Percentiles rank a stretch among this genome's conserved stretches.
Evolutionary conservation across 1,284 basidiomycete species (phyloP).

Genomic region (Malassezia restricta): DNA sequence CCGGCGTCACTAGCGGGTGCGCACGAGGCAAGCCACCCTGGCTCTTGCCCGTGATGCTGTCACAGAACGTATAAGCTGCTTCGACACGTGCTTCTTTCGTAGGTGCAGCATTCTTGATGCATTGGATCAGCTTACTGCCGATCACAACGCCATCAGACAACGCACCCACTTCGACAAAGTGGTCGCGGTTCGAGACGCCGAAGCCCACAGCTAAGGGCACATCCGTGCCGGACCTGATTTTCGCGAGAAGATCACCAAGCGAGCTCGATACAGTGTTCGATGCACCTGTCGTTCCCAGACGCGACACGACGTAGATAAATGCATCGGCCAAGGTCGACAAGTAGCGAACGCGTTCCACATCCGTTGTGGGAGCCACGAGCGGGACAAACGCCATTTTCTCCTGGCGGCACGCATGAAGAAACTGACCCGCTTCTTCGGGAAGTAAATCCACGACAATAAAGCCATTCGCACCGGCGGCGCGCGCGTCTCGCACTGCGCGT

Average conservation of each 20-base stretch:
- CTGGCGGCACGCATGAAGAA: constrained; percentile 73
- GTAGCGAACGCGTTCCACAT: constrained; percentile 73
- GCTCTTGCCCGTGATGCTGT: constrained; percentile 54
- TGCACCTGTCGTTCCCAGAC: constrained; percentile 98
- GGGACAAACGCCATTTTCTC: constrained; percentile 89
- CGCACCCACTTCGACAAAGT: constrained; percentile 73
- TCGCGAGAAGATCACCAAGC: constrained; percentile 42
- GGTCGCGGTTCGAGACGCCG: constrained; percentile 80
- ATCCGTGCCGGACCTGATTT: constrained; percentile 50
- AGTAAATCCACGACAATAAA: constrained; percentile 97
- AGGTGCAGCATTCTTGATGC: constrained; percentile 56
- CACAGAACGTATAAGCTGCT: constrained; percentile 50
- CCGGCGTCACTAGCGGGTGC: constrained; percentile 23
- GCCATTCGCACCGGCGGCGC: constrained; percentile 80
- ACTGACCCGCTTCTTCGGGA: constrained; percentile 83
- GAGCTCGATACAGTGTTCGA: constrained; percentile 55
- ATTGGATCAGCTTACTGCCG: constrained; percentile 68
- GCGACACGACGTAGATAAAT: constrained; percentile 73
- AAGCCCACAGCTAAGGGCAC: constrained; percentile 91
- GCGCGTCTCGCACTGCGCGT: constrained; percentile 76
- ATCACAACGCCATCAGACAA: constrained; percentile 83
- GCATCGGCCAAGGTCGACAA: constrained; percentile 83
- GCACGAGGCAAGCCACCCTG: constrained; percentile 33
- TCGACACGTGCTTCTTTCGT: constrained; percentile 48
- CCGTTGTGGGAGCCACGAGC: constrained; percentile 86